Conservation (phyloP, 371 early-diverging fungal species). For the Dinochytrium kinnereticum region DNA sequence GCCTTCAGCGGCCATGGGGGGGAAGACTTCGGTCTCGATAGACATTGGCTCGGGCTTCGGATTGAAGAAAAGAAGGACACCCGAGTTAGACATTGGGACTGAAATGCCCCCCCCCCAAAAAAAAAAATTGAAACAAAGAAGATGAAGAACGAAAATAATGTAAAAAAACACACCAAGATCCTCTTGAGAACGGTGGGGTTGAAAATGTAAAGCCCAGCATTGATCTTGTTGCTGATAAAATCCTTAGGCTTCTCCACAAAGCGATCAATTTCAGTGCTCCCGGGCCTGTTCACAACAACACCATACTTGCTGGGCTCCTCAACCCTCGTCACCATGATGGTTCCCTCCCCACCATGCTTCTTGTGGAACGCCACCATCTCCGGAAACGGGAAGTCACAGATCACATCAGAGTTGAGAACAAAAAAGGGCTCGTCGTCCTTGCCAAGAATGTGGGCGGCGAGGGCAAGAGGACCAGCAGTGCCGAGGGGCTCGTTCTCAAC, state of each 20-base stretch:
- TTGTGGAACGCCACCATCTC: slow-evolving; percentile 85
- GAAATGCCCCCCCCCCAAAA: too few relatives aligned
- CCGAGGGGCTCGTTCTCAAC: slow-evolving; percentile 97
- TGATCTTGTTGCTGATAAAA: slow-evolving; percentile 96
- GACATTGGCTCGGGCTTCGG: slow-evolving; percentile 90
- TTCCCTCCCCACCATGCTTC: slow-evolving; percentile 89
- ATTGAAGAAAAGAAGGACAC: too few relatives aligned
- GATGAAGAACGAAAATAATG: slow-evolving; percentile 12
- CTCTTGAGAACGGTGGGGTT: slow-evolving; percentile 89
- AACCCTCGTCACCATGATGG: slow-evolving; percentile 95
- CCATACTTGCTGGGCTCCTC: slow-evolving; percentile 98
- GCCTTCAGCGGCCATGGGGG: slow-evolving; percentile 83
- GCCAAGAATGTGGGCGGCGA: slow-evolving; percentile 88
- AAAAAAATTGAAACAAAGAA: too few relatives aligned
- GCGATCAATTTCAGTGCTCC: slow-evolving; percentile 75
- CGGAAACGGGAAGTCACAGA: slow-evolving; percentile 97
- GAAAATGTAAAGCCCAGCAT: slow-evolving; percentile 99
- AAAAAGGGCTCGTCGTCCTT: slow-evolving; percentile 95
- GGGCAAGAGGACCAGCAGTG: slow-evolving; percentile 97
- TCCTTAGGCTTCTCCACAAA: slow-evolving; percentile 99
- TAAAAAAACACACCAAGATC: slow-evolving; percentile 69
- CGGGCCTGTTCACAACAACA: slow-evolving; percentile 76
- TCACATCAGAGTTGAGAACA: slow-evolving; percentile 99
- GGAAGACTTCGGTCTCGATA: slow-evolving; percentile 99
- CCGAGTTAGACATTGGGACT: too few relatives aligned